phyloP scores from a whole-genome alignment of 768 basidiomycete genomes.

The Jaapia argillacea region DNA sequence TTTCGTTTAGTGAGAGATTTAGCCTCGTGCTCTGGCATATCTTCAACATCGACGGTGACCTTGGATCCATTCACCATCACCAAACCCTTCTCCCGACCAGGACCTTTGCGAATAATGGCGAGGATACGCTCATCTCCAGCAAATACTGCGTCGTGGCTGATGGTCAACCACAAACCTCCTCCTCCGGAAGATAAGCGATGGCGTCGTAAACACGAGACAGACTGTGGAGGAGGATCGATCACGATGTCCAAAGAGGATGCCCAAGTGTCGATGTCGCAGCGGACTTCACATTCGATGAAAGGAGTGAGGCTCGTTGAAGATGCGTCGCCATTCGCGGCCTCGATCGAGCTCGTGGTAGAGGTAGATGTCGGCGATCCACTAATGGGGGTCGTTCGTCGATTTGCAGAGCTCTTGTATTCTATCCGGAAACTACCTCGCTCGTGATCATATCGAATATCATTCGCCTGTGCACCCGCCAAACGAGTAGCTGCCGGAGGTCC shows the following conservation, averaged over 20 bases:
- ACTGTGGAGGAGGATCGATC: slow-evolving; percentile 85
- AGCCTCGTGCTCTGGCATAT: slow-evolving; percentile 78
- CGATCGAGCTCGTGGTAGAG: slow-evolving; percentile 8
- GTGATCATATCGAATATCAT: slow-evolving; percentile 75
- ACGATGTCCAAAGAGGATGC: slow-evolving; percentile 75
- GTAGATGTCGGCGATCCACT: too few relatives aligned
- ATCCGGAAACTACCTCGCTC: slow-evolving; percentile 74
- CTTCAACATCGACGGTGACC: slow-evolving; percentile 79
- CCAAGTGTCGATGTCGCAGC: slow-evolving; percentile 92
- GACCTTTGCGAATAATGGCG: slow-evolving; percentile 66
- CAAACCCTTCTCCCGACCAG: slow-evolving; percentile 58
- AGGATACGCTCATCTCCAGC: slow-evolving; percentile 69
- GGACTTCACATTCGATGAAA: slow-evolving; percentile 78
- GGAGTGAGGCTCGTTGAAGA: slow-evolving; percentile 24
- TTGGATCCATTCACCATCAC: slow-evolving; percentile 89
- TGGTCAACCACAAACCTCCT: slow-evolving; percentile 89
- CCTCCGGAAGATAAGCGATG: slow-evolving; percentile 82
- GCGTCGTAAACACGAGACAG: slow-evolving; percentile 72
- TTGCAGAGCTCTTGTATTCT: slow-evolving; percentile 68
- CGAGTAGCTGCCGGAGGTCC: slow-evolving; percentile 90
- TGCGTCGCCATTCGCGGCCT: slow-evolving; percentile 6
- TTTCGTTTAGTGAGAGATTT: slow-evolving; percentile 77
- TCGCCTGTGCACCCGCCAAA: slow-evolving; percentile 65
- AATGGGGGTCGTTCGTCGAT: slow-evolving; percentile 28
- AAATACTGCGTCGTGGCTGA: slow-evolving; percentile 77